Base-by-base conservation (phyloP, 345 rosid genomes). In the Dipteronia dyeriana region DNA sequence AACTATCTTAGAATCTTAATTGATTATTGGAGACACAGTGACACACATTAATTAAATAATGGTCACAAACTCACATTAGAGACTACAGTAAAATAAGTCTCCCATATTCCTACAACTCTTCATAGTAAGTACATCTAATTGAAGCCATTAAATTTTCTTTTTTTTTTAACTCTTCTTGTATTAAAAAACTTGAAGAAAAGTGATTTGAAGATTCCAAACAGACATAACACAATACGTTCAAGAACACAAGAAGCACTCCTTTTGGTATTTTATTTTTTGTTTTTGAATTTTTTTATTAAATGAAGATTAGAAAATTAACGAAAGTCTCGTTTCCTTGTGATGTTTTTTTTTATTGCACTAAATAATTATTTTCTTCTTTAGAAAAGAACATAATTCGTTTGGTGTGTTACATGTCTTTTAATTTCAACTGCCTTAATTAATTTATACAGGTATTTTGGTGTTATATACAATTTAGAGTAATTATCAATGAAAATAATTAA, bases 121-220 rank as follows among this genome's bases (percentile, higher is more conserved):
- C 12, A 57, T 9, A n/a, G 8, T 3, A 1, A 12, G 12, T 20
- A 20, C 26, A 7, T n/a, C 25, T 9, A 57, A 6, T 45, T n/a
- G 25, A 9, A 10, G 62, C 62, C 3, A 12, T 20, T 12, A 14
- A 0, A 31, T n/a, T 38, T 17, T 19, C 10, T 7, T 39, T 38
- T 19, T 7, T 39, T 38, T 19, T 66, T 39, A 38, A 17, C 9
- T 41, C 45, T 41, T 41, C 9, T 41, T 41, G 45, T 8, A 41
- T 41, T 7, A 71, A 60, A 66, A 66, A 57, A 25, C 47, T 75
- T 41, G 34, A 22, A 5, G 3, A 41, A 23, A 77, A 29, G 62
- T n/a, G 23, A 73, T 76, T 41, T 20, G 19, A 38, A 60, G 45
- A 74, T n/a, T 73, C 76, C 76, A 43, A 61, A 25, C 59, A 73